Conservation (phyloP, 2,329 filamentous ascomycete species). For the Rutstroemia sp. region DNA sequence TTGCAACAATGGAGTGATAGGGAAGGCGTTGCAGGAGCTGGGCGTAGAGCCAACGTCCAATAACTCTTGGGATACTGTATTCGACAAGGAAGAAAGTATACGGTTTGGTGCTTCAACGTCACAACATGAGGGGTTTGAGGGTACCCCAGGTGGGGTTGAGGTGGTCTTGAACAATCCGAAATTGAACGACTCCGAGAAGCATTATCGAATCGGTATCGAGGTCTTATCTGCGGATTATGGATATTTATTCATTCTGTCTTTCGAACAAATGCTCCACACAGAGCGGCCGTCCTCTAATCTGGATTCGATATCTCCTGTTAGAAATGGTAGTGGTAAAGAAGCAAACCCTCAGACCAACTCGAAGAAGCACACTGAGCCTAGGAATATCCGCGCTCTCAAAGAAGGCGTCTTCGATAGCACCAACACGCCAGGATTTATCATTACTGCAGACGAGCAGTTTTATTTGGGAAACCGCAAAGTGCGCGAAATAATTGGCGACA, state of each 20-base stretch:
- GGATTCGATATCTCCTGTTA: not conserved
- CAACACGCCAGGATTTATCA: constrained; percentile 12
- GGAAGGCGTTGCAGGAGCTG: constrained; percentile 8
- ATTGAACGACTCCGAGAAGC: not conserved
- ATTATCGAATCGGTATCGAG: constrained; percentile 13
- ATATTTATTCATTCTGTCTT: constrained; percentile 12
- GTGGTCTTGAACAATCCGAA: constrained; percentile 6
- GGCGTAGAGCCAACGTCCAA: constrained; percentile 14
- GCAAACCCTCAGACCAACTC: not conserved
- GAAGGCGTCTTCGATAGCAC: constrained; percentile 18
- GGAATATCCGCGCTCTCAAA: constrained; percentile 13
- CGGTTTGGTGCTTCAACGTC: not conserved
- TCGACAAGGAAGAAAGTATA: constrained; percentile 9
- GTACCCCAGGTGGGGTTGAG: constrained; percentile 4
- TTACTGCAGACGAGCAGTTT: constrained; percentile 17
- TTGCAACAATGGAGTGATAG: constrained; percentile 2
- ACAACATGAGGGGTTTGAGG: not conserved
- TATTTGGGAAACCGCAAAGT: constrained; percentile 18
- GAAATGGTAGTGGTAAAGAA: not conserved
- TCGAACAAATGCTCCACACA: constrained; percentile 6
- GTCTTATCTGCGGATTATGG: constrained; percentile 9
- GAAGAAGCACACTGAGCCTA: not conserved
- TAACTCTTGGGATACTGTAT: constrained; percentile 11
- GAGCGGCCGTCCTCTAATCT: not conserved
- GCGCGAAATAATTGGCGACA: constrained; percentile 12